These are phyloP conservation scores for Citrus glauca DNA, from an alignment of 345 rosid genomes.

Conservation along the genomic window DNA sequence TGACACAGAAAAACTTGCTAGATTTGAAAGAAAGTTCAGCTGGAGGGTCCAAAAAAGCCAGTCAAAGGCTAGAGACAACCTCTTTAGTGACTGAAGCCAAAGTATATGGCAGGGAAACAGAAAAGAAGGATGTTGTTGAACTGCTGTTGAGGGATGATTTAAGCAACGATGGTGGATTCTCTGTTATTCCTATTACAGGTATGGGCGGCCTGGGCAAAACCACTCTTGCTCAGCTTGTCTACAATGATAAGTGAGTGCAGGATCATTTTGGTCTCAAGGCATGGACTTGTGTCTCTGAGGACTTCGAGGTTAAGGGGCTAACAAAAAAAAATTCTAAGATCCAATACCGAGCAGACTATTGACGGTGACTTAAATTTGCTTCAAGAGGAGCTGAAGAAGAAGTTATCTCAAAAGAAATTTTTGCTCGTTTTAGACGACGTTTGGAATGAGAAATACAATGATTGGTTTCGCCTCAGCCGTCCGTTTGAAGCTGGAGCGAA, in stretches of 20 bases:
- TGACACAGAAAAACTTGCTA: background rate
- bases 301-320: background rate
- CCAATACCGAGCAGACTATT: rapidly evolving
- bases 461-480: rapidly evolving
- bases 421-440: constrained; percentile 22
- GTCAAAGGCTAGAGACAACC: background rate
- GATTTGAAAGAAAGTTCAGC: background rate
- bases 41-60: no score
- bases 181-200: constrained; percentile 17
- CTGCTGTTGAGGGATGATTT: background rate
- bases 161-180: background rate
- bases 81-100: constrained; percentile 7
- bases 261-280: constrained; percentile 1
- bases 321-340: background rate
- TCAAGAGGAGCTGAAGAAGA: background rate
- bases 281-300: constrained; percentile 13
- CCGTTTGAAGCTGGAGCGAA: background rate
- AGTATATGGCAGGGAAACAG: constrained; percentile 20
- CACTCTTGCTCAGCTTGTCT: constrained; percentile 17
- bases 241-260: background rate
- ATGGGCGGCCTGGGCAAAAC: constrained; percentile 24
- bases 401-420: background rate
- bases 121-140: background rate
- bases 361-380: rapidly evolving
- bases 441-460: constrained; percentile 6